Evolutionary conservation across 2,329 filamentous ascomycete species (phyloP).

Genomic region (Paraconiothyrium brasiliense): DNA sequence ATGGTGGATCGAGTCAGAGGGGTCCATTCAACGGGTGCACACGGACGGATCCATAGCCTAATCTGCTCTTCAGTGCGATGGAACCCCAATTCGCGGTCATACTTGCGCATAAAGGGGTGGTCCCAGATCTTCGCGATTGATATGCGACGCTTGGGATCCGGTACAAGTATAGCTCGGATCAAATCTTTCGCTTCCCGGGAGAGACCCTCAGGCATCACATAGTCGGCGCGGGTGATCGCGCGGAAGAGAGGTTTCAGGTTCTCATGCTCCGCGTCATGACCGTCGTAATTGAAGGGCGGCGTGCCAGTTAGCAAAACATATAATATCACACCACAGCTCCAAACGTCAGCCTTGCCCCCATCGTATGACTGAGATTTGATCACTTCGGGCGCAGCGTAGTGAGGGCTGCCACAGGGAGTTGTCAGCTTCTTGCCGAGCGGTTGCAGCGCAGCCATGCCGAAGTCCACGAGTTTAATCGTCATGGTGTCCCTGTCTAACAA

Average conservation of each 20-base stretch:
- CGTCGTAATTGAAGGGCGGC: conserved; percentile 75
- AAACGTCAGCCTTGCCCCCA: conserved; percentile 88
- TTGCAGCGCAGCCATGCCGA: conserved; percentile 96
- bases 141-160: conserved; percentile 81
- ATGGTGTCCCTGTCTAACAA: conserved; percentile 75
- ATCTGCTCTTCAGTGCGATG: conserved; percentile 70
- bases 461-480: conserved; percentile 93
- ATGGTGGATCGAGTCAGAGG: conserved; percentile 72
- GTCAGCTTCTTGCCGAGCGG: conserved; percentile 79
- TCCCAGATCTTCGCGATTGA: conserved; percentile 83
- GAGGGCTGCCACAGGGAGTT: conserved; percentile 94
- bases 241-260: conserved; percentile 72
- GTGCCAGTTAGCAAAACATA: conserved; percentile 86
- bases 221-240: conserved; percentile 60
- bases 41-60: conserved; percentile 63
- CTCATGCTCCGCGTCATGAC: conserved; percentile 58
- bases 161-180: conserved; percentile 79
- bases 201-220: conserved; percentile 60
- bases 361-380: conserved; percentile 80
- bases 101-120: conserved; percentile 87
- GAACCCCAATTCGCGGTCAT: conserved; percentile 75
- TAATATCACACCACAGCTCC: conserved; percentile 81
- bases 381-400: conserved; percentile 95
- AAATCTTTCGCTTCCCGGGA: conserved; percentile 78
- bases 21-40: conserved; percentile 69